Base-by-base conservation (phyloP, 805 yeast species). In the Yueomyces sp. region DNA sequence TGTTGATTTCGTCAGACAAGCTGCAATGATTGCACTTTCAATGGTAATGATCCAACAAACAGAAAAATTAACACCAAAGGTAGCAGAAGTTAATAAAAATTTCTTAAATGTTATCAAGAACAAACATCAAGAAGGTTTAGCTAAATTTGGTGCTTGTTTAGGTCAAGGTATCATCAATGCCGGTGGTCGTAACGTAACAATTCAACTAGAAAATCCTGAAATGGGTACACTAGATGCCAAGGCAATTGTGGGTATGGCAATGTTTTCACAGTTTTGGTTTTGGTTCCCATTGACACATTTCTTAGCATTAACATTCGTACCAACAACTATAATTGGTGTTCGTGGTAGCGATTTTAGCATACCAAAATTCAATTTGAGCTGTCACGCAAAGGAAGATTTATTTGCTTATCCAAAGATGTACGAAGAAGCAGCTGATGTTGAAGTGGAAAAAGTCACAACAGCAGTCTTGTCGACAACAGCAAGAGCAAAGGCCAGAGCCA, bases 121-220 rank as follows among this genome's bases (percentile, higher is more conserved):
- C 56, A 92, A 90, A 64, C 94, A 85, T 54, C 96, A 90, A 64
- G 98, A 90, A 65, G 95, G 95, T 3, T 74, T 92, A 64, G 96
- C 97, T 37, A 88, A 87, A 67, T 92, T 90, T 65, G 98, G 98
- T 60, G 96, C 97, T 31, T 85, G 96, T 19, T 68, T 92, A 41
- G 90, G 95, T 11, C 96, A 90, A 68, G 98, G 98, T 63, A 90
- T 92, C 50, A 80, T 92, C 60, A 96, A 92, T 67, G 98, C 97
- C 8, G 96, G 98, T 65, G 98, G 98, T 9, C 79, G 97, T 60
- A 92, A 92, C 56, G 94, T 84, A n/a, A 87, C 97, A 0, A 87
- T 92, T 50, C 83, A 83, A 52, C 70, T 90, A 42, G 96, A 92
- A 63, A 85, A 88, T 61, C 56, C 79, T 28, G 88, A 87, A 52